Base-by-base conservation (phyloP, 1,284 basidiomycete species). In the Grifola frondosa region DNA sequence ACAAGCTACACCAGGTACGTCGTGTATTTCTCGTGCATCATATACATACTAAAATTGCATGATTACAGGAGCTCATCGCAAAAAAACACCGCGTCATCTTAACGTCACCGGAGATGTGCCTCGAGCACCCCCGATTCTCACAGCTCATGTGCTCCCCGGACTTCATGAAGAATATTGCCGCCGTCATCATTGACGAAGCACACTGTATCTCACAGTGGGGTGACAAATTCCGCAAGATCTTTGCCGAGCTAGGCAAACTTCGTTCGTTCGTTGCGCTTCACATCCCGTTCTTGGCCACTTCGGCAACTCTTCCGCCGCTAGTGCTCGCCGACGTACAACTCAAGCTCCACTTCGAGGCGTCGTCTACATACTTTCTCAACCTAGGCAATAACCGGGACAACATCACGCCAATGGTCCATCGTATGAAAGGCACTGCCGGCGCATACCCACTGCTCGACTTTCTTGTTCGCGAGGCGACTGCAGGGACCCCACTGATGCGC, bases 1-100 rank as follows among this genome's bases (percentile, higher is more conserved):
- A 31, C 0, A 17, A 34, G 13, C 29, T 65, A 8, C 22, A 46
- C 3, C 37, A 58, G 52, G 64, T 65, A 36, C 20, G 37, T 29
- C n/a, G n/a, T n/a, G n/a, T n/a, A n/a, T n/a, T n/a, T n/a, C n/a
- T n/a, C n/a, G n/a, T n/a, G n/a, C n/a, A 8, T 20, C 3, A 12
- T 10, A 15, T 15, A 25, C 6, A 20, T 4, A 37, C 23, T 37
- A 15, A n/a, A 4, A 9, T 13, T n/a, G 8, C 13, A 37, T 25
- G n/a, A 37, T 15, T 3, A n/a, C 12, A 42, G 40, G 25, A 42
- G 0, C 10, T 42, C 22, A 26, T 19, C 20, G 11, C 8, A 1
- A 33, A 33, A 1, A n/a, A 28, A 16, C 24, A 42, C 17, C 24
- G 19, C 1, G 13, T 42, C 3, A 6, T 42, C 4, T 23, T 42